phyloP scores from a whole-genome alignment of 2,329 filamentous ascomycete genomes.

The Colletotrichum truncatum region DNA sequence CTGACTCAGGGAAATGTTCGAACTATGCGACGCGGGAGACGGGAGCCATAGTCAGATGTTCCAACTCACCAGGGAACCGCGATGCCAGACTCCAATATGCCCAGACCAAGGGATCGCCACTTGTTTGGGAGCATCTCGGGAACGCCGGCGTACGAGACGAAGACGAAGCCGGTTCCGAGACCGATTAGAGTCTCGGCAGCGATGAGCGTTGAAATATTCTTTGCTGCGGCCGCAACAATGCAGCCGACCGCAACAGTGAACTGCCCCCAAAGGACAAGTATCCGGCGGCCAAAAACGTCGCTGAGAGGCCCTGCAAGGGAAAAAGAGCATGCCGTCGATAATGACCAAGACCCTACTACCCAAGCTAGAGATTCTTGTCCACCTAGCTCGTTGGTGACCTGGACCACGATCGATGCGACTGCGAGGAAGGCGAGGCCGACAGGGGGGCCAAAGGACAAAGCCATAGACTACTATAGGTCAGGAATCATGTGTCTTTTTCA shows the following conservation, averaged over 20 bases:
- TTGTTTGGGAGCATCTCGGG: conserved; percentile 45
- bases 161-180: conserved; percentile 42
- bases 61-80: conserved; percentile 31
- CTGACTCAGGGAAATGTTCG: conserved; percentile 21
- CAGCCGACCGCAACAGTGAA: conserved; percentile 5
- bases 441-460: conserved; percentile 23
- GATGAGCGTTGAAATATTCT: conserved; percentile 35
- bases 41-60: neutral
- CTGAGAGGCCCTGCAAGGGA: conserved; percentile 27
- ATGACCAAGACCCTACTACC: conserved; percentile 29
- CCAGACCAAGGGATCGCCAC: conserved; percentile 35
- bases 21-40: conserved; percentile 28
- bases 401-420: conserved; percentile 27
- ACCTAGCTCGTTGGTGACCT: conserved; percentile 16
- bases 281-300: conserved; percentile 25
- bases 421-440: conserved; percentile 25
- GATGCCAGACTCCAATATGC: conserved; percentile 30
- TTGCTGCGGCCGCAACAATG: conserved; percentile 38
- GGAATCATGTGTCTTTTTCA: neutral
- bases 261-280: conserved; percentile 25
- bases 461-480: conserved; percentile 19
- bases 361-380: conserved; percentile 20
- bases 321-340: conserved; percentile 29
- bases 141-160: conserved; percentile 44
- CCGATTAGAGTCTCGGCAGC: conserved; percentile 42